Percentiles rank a stretch among this genome's conserved stretches.
Evolutionary conservation across 495 filamentous ascomycete species (phyloP).

Genomic region (Massariosphaeria phaeospora): DNA sequence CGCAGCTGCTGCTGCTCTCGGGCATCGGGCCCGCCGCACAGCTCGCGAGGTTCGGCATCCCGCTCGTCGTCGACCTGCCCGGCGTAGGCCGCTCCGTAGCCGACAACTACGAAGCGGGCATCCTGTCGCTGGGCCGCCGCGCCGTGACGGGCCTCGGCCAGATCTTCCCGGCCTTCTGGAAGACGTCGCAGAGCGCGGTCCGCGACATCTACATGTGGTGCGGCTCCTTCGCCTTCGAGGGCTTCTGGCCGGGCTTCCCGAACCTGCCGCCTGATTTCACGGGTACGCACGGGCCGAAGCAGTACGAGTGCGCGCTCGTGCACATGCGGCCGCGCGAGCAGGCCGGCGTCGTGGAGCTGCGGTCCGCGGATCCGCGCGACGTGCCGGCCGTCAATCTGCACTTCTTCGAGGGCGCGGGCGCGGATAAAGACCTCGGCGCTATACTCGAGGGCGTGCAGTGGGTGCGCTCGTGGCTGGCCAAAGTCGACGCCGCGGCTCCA

Average conservation of each 20-base stretch:
- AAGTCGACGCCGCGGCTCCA: slow-evolving; percentile 1
- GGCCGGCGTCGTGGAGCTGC: slow-evolving; percentile 20
- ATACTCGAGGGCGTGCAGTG: slow-evolving; percentile 24
- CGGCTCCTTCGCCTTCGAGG: slow-evolving; percentile 27
- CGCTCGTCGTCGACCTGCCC: slow-evolving; percentile 21
- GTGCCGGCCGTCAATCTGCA: slow-evolving; percentile 24
- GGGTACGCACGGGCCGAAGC: slow-evolving; percentile 14
- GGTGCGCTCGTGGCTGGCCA: slow-evolving; percentile 24
- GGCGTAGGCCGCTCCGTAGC: slow-evolving; percentile 30
- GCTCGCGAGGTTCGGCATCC: slow-evolving; percentile 24
- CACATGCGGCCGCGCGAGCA: slow-evolving; percentile 30
- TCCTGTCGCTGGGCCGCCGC: slow-evolving; percentile 11
- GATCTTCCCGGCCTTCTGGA: slow-evolving; percentile 28
- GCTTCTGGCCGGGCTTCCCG: slow-evolving; percentile 25
- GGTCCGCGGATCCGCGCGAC: slow-evolving; percentile 23
- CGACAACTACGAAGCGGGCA: slow-evolving; percentile 32
- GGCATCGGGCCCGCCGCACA: slow-evolving; percentile 28
- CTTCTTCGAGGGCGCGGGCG: slow-evolving; percentile 26
- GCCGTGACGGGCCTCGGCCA: slow-evolving; percentile 11
- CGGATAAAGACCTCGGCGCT: slow-evolving; percentile 17
- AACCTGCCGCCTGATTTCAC: slow-evolving; percentile 16
- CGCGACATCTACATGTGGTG: slow-evolving; percentile 33
- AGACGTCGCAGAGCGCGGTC: slow-evolving; percentile 15
- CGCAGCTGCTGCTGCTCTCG: slow-evolving; percentile 30
- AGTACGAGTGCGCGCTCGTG: slow-evolving; percentile 28